Conservation (phyloP, 306 rosid genomes). For the Urtica urens region DNA sequence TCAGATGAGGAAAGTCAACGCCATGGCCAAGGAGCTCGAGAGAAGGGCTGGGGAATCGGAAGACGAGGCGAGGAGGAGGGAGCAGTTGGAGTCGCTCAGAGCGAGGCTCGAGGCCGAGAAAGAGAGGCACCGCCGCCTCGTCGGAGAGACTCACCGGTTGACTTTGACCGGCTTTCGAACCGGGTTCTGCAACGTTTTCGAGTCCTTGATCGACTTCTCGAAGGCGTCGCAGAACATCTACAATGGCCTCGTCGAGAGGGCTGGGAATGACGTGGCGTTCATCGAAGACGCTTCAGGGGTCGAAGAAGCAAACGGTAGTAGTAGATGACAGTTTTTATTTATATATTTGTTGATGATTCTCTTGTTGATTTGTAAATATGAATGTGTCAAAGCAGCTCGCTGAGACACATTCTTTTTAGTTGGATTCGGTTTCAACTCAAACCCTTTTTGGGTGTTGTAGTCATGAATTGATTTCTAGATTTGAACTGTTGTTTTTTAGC, state of each 20-base stretch:
- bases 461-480: slow-evolving; percentile 8
- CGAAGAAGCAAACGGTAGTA: slow-evolving; percentile 26
- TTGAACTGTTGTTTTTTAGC: slow-evolving; percentile 17
- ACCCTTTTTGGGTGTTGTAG: slow-evolving; percentile 17
- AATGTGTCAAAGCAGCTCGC: slow-evolving; percentile 78
- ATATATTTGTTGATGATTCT: too few relatives aligned
- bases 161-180: slow-evolving; percentile 63
- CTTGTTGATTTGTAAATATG: slow-evolving; percentile 35
- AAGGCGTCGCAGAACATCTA: slow-evolving; percentile 69
- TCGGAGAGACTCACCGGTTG: slow-evolving; percentile 67
- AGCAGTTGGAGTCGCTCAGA: slow-evolving; percentile 47
- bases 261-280: slow-evolving; percentile 29
- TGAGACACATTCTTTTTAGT: slow-evolving; percentile 50
- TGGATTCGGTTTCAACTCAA: background rate
- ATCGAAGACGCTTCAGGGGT: slow-evolving; percentile 35
- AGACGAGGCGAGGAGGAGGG: slow-evolving; percentile 40
- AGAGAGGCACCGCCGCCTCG: slow-evolving; percentile 59
- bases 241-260: slow-evolving; percentile 49
- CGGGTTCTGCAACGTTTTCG: slow-evolving; percentile 71
- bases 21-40: slow-evolving; percentile 51
- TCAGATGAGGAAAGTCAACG: slow-evolving; percentile 75
- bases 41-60: slow-evolving; percentile 30
- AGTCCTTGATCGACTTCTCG: slow-evolving; percentile 62
- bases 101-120: slow-evolving; percentile 60
- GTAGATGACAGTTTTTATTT: slow-evolving; percentile 23